Base-by-base conservation (phyloP, 768 basidiomycete species). In the Tricholoma saponaceum region DNA sequence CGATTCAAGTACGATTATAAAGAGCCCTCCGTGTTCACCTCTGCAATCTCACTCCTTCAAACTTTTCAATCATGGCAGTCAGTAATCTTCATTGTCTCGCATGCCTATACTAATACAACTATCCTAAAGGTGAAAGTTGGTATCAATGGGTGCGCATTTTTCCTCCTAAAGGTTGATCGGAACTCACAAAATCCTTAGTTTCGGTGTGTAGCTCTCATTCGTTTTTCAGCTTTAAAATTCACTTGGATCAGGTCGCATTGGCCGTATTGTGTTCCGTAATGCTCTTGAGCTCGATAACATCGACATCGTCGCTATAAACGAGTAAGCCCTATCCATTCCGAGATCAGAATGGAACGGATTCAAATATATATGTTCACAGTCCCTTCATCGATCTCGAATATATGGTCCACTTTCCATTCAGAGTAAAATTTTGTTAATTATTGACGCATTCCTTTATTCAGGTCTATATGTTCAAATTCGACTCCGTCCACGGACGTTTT, bases 401-500 rank as follows among this genome's bases (percentile, higher is more conserved):
- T 86, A 97, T 98, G 95, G 96, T 89, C 54, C 32, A 83, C 65
- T 20, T 30, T 54, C 18, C 30, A 28, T 50, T 9, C 6, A 44
- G 20, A 43, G 22, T 16, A 2, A 22, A 23, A 23, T 22, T 20
- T 22, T n/a, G n/a, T n/a, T n/a, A n/a, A 7, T n/a, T 16, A 20
- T 25, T 30, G 8, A 16, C 13, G 16, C 7, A 57, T 32, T 20
- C 26, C 53, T 37, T n/a, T 30, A 30, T 56, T n/a, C 55, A 92
- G 90, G 89, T 95, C 71, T 97, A 97, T 84, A 94, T 97, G 93
- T 95, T 97, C 90, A 96, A 94, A 81, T 95, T 85, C 70, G 93
- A 95, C 72, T 90, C 93, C 57, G 91, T 93, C 62, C 93, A 96
- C 77, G 89, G 94, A 53, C 86, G 89, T 71, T 98, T 89, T 85